phyloP scores from a whole-genome alignment of 176 grass and related monocot genomes.

The Alopecurus myosuroides region DNA sequence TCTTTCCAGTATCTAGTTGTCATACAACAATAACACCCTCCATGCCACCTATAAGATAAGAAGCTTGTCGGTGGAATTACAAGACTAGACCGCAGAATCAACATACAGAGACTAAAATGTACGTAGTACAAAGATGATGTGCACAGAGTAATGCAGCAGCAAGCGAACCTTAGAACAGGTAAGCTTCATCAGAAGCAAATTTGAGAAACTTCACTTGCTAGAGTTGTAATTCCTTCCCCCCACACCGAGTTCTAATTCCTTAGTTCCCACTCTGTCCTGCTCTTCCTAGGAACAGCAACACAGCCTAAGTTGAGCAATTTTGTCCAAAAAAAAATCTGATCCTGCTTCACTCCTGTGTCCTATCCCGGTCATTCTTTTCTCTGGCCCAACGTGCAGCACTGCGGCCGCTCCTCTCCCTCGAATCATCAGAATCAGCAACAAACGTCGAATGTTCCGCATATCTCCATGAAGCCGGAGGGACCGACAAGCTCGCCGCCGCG shows the following conservation, averaged over 20 bases:
- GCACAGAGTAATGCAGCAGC: background rate
- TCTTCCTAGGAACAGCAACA: no score
- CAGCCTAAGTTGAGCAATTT: no score
- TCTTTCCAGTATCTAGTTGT: slow-evolving; percentile 91
- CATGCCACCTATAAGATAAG: slow-evolving; percentile 60
- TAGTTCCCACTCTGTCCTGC: no score
- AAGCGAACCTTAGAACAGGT: slow-evolving; percentile 80
- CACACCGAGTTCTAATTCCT: no score
- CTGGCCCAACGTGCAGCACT: no score
- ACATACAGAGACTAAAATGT: no score
- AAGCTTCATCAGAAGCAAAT: slow-evolving; percentile 77
- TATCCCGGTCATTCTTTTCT: background rate
- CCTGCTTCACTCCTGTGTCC: no score
- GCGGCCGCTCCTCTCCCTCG: background rate
- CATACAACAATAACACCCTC: slow-evolving; percentile 98
- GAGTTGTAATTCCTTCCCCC: slow-evolving; percentile 90
- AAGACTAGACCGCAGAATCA: no score
- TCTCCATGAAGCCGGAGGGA: no score
- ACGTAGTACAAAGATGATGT: background rate
- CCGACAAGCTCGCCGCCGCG: no score
- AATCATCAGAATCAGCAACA: background rate
- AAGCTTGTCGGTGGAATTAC: background rate
- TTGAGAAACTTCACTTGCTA: slow-evolving; percentile 60
- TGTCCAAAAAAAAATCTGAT: no score
- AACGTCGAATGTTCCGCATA: no score